Base-by-base conservation (phyloP, 176 grass and related monocot genomes). In the Raddia guianensis region DNA sequence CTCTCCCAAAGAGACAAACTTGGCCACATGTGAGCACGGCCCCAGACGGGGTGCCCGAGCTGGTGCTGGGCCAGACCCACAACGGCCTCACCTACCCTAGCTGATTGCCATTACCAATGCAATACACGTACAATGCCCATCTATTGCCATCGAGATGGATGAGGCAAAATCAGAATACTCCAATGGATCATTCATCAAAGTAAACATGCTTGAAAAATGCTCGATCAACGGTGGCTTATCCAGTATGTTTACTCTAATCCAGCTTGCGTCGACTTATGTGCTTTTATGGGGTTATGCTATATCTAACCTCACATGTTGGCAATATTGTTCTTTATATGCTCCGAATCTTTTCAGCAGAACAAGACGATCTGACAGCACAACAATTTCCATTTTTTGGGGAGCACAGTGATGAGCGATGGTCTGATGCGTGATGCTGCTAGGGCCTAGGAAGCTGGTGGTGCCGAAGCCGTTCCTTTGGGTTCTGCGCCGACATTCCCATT, bases 11-110 rank as follows among this genome's bases (percentile, higher is more conserved):
- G 80, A 87, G 86, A 83, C 74, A 87, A 87, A 52, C 59, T 59
- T 78, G 73, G 59, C 73, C 57, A 49, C 86, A 82, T 87, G 73
- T 87, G 85, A 82, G 55, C 65, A 15, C 49, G 37, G 44, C 48
- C 4, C 13, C 64, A 43, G 66, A 72, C 77, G 79, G 85, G 71
- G 3, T 58, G 73, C 79, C 79, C 64, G 85, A 60, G 75, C 75
- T 73, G 72, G 85, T 46, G 75, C 75, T 16, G 75, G 47, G 40
- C 34, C 44, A 8, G 76, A 59, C 42, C 34, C 44, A 8, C 69
- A 59, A 21, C 54, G 48, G 20, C 37, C 72, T 68, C 72, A 68
- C 42, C 86, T 72, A 77, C 66, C 66, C n/a, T 6, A 48, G 48
- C 66, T 87, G 73, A 87, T 83, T 72, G 73, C 32, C 66, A 6